Percentiles rank a stretch among this genome's conserved stretches.
Conservation (phyloP, 2,329 filamentous ascomycete genomes). For the Penicillium sp. region DNA sequence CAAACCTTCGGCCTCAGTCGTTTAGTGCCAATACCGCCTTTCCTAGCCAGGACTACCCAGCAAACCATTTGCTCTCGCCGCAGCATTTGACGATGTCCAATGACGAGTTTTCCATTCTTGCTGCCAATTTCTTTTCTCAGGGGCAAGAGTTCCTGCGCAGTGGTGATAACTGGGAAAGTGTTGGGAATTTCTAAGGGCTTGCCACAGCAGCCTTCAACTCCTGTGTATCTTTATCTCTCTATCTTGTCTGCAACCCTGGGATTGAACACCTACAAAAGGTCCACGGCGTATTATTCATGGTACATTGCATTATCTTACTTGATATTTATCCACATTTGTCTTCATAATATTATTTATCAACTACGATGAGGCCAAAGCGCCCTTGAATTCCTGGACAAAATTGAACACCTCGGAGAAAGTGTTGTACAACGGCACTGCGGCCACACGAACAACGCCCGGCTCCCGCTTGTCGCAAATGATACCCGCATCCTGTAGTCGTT, state of each 20-base stretch:
- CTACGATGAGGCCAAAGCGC: slow-evolving; percentile 25
- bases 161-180: slow-evolving; percentile 39
- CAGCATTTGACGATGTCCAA: slow-evolving; percentile 32
- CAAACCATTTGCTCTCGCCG: slow-evolving; percentile 23
- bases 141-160: slow-evolving; percentile 45
- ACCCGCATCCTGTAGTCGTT: slow-evolving; percentile 64
- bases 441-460: slow-evolving; percentile 78
- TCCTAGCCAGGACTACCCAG: slow-evolving; percentile 17
- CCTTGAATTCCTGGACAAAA: slow-evolving; percentile 49
- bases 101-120: slow-evolving; percentile 49
- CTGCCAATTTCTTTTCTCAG: slow-evolving; percentile 51
- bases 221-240: not conserved
- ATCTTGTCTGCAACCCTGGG: not conserved
- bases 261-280: not conserved
- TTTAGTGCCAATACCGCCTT: slow-evolving; percentile 20
- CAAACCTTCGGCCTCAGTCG: slow-evolving; percentile 21
- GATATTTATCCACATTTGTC: not conserved
- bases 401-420: slow-evolving; percentile 68
- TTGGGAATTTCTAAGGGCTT: slow-evolving; percentile 33
- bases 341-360: not conserved
- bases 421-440: slow-evolving; percentile 80
- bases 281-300: not conserved
- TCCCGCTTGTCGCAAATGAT: slow-evolving; percentile 80
- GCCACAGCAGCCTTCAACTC: not conserved
- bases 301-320: not conserved